Conservation (phyloP, 2,329 filamentous ascomycete species). For the Rhynchosporium agropyri region DNA sequence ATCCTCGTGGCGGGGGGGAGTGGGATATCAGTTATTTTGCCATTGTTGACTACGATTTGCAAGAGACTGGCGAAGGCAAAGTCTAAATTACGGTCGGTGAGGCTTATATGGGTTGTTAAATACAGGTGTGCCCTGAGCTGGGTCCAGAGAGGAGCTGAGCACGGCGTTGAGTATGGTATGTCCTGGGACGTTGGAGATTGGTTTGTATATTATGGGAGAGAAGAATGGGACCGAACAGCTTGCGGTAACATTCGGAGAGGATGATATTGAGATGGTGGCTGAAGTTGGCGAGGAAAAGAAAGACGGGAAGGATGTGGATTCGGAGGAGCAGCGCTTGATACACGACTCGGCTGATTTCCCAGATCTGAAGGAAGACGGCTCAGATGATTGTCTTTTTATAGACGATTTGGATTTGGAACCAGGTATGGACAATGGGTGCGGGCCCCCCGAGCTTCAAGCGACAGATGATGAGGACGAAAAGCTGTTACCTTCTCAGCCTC, state of each 20-base stretch:
- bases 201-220: background rate
- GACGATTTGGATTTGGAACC: background rate
- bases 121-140: background rate
- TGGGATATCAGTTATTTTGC: background rate
- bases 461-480: background rate
- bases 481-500: background rate
- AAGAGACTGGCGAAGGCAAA: background rate
- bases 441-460: background rate
- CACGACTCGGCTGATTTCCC: background rate
- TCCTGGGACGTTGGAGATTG: background rate
- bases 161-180: background rate
- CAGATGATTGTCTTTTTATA: background rate
- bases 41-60: background rate
- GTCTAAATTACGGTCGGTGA: background rate
- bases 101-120: background rate
- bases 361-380: background rate
- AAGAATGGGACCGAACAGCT: background rate
- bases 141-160: background rate
- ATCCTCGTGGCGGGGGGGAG: conserved; percentile 1
- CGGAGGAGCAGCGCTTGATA: conserved; percentile 6
- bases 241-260: background rate
- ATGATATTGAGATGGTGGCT: background rate
- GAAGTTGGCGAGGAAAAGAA: background rate
- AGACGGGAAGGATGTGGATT: background rate
- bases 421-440: background rate